A percentile compares a stretch with the other conserved stretches of the same genome.
Evolutionary conservation across 2,329 filamentous ascomycete genomes (phyloP).

Genomic region (Corniculantispora saksenae): DNA sequence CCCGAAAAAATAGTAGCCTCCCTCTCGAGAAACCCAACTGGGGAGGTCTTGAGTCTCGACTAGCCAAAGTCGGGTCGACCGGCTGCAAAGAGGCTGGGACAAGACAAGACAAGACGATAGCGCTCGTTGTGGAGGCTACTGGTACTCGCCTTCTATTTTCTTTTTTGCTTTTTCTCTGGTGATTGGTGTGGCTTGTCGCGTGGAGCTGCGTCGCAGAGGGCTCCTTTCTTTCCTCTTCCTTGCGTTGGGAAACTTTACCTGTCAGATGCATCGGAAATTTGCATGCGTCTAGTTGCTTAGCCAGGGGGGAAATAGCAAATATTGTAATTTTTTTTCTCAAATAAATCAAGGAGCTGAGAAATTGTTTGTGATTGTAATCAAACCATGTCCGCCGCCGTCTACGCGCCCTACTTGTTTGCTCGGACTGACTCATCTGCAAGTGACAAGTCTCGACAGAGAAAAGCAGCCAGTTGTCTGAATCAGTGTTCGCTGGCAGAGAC

Average conservation of each 20-base stretch:
- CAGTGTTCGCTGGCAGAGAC: too few species aligned
- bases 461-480: too few species aligned
- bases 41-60: too few species aligned
- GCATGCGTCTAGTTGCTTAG: too few species aligned
- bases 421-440: neutral
- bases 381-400: neutral
- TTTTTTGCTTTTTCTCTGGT: neutral
- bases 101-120: too few species aligned
- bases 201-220: neutral
- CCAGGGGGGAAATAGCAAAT: too few species aligned
- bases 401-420: neutral
- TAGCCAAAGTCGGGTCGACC: too few species aligned
- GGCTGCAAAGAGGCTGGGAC: too few species aligned
- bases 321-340: neutral
- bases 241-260: neutral
- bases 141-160: neutral
- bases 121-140: too few species aligned
- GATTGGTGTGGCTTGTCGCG: neutral
- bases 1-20: too few species aligned
- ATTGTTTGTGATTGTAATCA: neutral
- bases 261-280: neutral
- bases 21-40: too few species aligned
- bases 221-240: neutral
- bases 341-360: neutral
- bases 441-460: neutral